A percentile compares a stretch with the other conserved stretches of the same genome.
phyloP scores from a whole-genome alignment of 495 filamentous ascomycete genomes.

The Penicillium odoratum region DNA sequence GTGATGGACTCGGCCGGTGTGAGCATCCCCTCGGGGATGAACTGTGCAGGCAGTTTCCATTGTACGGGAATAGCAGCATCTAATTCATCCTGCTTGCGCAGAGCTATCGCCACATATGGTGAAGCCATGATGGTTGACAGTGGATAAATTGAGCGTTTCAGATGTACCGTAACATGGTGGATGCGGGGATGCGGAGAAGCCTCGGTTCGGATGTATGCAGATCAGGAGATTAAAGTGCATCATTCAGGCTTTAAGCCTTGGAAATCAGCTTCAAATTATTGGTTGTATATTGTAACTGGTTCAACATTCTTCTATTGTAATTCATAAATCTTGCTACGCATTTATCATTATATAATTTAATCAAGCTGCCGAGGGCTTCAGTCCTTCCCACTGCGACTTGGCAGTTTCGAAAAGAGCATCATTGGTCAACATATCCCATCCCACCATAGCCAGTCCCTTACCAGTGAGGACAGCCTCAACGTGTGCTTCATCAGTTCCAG shows the following conservation, averaged over 20 bases:
- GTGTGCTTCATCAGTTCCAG: conserved; percentile 57
- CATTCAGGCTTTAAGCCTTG: no score
- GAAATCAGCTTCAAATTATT: no score
- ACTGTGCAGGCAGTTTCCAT: conserved; percentile 42
- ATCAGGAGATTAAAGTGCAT: no score
- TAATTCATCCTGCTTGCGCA: conserved; percentile 47
- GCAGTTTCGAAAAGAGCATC: conserved; percentile 42
- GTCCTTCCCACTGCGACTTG: conserved; percentile 26
- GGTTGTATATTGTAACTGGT: no score
- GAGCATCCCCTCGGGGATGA: conserved; percentile 41
- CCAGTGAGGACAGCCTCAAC: conserved; percentile 51
- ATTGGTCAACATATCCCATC: conserved; percentile 52
- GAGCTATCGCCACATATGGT: conserved; percentile 35
- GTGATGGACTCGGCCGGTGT: conserved; percentile 43
- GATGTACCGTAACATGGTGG: conserved; percentile 3
- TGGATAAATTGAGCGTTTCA: background rate
- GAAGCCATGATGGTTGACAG: conserved; percentile 16
- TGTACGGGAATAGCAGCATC: conserved; percentile 45
- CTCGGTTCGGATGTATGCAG: conserved; percentile 11
- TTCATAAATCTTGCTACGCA: no score
- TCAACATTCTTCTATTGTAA: no score
- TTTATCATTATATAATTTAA: no score
- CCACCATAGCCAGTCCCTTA: conserved; percentile 55
- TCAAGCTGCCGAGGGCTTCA: background rate
- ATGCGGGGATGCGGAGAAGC: conserved; percentile 21